Conservation (phyloP, 768 basidiomycete species). For the Coprinellus micaceus region DNA sequence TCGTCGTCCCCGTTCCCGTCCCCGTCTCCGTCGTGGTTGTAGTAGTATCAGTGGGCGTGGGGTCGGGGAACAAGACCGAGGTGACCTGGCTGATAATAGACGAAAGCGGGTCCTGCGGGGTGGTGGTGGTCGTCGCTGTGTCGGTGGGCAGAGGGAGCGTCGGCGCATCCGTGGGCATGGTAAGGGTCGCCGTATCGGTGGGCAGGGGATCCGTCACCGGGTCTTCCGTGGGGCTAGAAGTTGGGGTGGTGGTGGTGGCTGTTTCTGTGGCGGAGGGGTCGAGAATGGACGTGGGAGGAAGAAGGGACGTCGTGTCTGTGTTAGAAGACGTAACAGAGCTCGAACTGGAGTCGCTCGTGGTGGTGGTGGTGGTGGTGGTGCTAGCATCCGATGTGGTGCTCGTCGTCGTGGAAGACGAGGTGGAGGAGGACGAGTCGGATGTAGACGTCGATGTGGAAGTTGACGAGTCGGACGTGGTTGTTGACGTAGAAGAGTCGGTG, state of each 20-base stretch:
- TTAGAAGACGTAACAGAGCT: neutral
- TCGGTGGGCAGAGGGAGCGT: neutral
- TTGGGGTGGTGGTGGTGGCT: neutral
- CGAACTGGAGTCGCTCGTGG: neutral
- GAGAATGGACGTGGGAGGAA: neutral
- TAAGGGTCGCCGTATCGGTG: neutral
- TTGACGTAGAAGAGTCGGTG: neutral
- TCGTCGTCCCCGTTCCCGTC: too few species aligned
- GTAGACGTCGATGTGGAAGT: neutral
- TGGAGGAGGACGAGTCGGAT: neutral
- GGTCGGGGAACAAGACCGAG: neutral
- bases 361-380: neutral
- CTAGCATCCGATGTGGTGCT: neutral
- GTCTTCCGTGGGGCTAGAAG: neutral
- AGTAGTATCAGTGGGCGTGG: too few species aligned
- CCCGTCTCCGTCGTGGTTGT: too few species aligned
- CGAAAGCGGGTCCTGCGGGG: too few species aligned
- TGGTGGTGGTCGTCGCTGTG: neutral
- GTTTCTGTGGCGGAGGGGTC: neutral
- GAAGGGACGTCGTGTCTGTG: neutral
- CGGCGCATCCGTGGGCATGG: too few species aligned
- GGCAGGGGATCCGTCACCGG: neutral
- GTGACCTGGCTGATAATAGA: neutral
- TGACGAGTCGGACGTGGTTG: neutral
- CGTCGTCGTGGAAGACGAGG: neutral